Evolutionary conservation across 2,329 filamentous ascomycete species (phyloP).

Genomic region (Verticillium dahliae): DNA sequence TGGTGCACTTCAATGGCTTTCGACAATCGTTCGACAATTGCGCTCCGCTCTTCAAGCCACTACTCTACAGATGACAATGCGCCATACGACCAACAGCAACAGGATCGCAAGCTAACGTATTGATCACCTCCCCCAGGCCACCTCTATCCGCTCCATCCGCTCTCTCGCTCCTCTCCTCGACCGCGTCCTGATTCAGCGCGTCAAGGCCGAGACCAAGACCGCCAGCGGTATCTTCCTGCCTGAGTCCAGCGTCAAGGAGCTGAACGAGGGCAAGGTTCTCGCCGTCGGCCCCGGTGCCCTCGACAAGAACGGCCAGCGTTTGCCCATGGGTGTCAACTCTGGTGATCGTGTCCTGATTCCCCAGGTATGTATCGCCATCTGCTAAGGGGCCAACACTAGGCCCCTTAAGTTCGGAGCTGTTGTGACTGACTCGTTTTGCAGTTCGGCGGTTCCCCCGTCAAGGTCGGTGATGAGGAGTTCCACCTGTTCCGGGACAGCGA

Average conservation of each 20-base stretch:
- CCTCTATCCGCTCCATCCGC: slow-evolving; percentile 89
- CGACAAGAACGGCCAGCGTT: slow-evolving; percentile 82
- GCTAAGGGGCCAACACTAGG: neutral
- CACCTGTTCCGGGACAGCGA: slow-evolving; percentile 95
- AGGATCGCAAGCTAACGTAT: neutral
- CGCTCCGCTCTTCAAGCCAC: neutral
- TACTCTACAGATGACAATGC: neutral
- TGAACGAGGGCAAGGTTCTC: slow-evolving; percentile 95
- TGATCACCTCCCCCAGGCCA: slow-evolving; percentile 36
- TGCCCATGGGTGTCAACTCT: slow-evolving; percentile 72
- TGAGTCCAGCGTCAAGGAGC: slow-evolving; percentile 93
- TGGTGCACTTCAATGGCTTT: neutral
- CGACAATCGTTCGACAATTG: neutral
- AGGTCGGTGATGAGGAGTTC: slow-evolving; percentile 96
- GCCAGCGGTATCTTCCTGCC: slow-evolving; percentile 96
- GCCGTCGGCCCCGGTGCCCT: slow-evolving; percentile 86
- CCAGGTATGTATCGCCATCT: slow-evolving; percentile 55
- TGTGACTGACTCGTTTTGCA: slow-evolving; percentile 27
- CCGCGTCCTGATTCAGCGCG: slow-evolving; percentile 94
- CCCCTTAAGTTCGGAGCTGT: neutral
- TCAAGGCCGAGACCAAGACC: slow-evolving; percentile 96
- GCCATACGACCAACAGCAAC: neutral
- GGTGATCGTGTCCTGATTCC: slow-evolving; percentile 96
- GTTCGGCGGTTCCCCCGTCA: slow-evolving; percentile 92
- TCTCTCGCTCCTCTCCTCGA: slow-evolving; percentile 92